Evolutionary conservation across 2,329 filamentous ascomycete species (phyloP).

Genomic region (Colletotrichum sp.): DNA sequence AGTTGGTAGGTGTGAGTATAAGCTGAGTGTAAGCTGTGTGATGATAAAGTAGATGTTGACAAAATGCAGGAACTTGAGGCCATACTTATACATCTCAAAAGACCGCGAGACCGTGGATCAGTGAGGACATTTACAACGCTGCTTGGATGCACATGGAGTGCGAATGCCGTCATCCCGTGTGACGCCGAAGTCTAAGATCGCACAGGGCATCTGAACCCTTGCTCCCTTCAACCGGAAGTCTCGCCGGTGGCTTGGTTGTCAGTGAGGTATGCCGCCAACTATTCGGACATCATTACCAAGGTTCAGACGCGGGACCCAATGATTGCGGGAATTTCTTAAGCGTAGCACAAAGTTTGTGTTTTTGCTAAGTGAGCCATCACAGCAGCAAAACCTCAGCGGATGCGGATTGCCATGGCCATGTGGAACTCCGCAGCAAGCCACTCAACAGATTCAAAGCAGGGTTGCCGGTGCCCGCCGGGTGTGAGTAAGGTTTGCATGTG

Average conservation of each 20-base stretch:
- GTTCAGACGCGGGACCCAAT: background rate
- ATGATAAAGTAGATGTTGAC: background rate
- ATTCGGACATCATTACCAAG: fast-evolving
- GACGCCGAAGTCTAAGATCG: background rate
- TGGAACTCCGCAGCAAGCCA: background rate
- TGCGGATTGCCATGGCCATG: background rate
- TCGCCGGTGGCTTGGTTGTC: background rate
- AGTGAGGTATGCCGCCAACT: background rate
- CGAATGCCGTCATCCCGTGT: background rate
- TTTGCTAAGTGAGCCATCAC: background rate
- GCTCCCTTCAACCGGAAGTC: background rate
- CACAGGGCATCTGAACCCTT: background rate
- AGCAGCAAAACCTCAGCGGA: background rate
- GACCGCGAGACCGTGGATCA: background rate
- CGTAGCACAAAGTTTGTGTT: background rate
- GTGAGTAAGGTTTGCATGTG: background rate
- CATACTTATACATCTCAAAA: background rate
- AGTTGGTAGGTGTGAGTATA: background rate
- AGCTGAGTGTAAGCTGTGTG: background rate
- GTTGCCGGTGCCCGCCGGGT: background rate
- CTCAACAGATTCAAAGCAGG: background rate
- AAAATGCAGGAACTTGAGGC: background rate
- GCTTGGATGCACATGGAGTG: background rate
- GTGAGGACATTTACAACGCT: background rate
- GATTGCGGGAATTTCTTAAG: fast-evolving